These are phyloP conservation scores for Backusella westeae DNA, from an alignment of 192 early-diverging fungal genomes.

Conservation along the genomic window DNA sequence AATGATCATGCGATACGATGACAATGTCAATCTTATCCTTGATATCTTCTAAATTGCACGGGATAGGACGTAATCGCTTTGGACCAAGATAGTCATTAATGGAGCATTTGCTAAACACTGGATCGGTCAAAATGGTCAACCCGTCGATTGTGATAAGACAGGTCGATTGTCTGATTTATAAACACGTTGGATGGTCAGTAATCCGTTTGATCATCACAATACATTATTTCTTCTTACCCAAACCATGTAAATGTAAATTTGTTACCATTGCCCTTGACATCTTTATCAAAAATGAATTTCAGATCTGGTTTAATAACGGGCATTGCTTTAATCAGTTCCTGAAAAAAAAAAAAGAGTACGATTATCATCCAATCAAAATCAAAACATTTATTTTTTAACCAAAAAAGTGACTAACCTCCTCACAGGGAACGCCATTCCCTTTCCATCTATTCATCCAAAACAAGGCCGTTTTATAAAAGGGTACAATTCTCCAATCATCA, in stretches of 20 bases:
- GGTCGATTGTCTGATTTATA: slow-evolving; percentile 46
- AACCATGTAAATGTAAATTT: slow-evolving; percentile 26
- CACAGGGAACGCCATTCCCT: slow-evolving; percentile 30
- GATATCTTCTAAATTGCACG: slow-evolving; percentile 45
- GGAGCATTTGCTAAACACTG: slow-evolving; percentile 22
- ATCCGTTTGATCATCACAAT: background rate
- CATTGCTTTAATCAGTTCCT: slow-evolving; percentile 23
- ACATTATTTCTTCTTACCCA: slow-evolving; percentile 10
- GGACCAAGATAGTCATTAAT: slow-evolving; percentile 41
- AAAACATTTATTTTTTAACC: background rate
- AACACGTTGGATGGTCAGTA: background rate
- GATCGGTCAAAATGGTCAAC: slow-evolving; percentile 51
- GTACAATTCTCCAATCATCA: slow-evolving; percentile 50
- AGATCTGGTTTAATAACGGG: slow-evolving; percentile 27
- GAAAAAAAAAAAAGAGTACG: background rate
- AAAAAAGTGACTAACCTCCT: background rate
- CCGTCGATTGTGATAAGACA: slow-evolving; percentile 58
- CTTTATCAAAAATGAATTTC: slow-evolving; percentile 4
- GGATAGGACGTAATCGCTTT: slow-evolving; percentile 48
- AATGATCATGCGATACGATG: slow-evolving; percentile 55
- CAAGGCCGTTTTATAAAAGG: slow-evolving; percentile 28
- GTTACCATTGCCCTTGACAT: background rate
- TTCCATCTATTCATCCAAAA: slow-evolving; percentile 27
- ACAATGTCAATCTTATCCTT: slow-evolving; percentile 50
- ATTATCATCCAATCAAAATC: background rate